Base-by-base conservation (phyloP, 306 rosid species). In the Dalbergia oliveri region DNA sequence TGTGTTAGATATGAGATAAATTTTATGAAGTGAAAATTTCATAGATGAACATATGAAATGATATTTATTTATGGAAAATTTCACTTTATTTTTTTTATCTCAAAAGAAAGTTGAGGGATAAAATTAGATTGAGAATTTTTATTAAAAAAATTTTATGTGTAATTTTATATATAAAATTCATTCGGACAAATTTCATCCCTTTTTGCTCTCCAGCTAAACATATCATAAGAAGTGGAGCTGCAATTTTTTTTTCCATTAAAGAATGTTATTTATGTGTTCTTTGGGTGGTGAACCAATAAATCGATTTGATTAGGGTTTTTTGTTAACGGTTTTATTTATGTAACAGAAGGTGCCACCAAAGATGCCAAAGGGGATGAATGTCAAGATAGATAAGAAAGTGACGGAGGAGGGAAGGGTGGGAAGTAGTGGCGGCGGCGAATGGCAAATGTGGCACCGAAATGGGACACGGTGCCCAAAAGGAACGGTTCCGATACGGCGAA, bases 381-480 rank as follows among this genome's bases (percentile, higher is more conserved):
- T 15, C 31, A 26, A 26, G 31, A 26, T 26, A 26, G 31, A 26
- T 81, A 15, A 63, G 82, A 54, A 6, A 54, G 60, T 19, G 66
- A 63, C 35, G 53, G 11, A 4, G 58, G 51, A 75, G 61, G 54
- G 5, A 19, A 33, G 68, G 21, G 19, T 31, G 5, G n/a, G n/a
- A 8, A 71, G n/a, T 1, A 31, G 18, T 14, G 13, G 57, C 12
- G 78, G 53, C 8, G 66, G 3, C 4, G 57, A 81, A 66, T 84
- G 88, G 89, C 98, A 95, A 78, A 90, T 75, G 91, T 96, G 98
- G 99, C 97, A 92, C 72, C 76, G 56, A 73, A 96, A 96, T 37
- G 94, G 98, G 75, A 96, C 97, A 6, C 41, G 83, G 34, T 96
- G 99, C 68, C 97, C 97, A 0, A 86, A 79, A 66, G 98, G 98